Conservation (phyloP, 148 eudicot genomes). For the Cornus controversa region DNA sequence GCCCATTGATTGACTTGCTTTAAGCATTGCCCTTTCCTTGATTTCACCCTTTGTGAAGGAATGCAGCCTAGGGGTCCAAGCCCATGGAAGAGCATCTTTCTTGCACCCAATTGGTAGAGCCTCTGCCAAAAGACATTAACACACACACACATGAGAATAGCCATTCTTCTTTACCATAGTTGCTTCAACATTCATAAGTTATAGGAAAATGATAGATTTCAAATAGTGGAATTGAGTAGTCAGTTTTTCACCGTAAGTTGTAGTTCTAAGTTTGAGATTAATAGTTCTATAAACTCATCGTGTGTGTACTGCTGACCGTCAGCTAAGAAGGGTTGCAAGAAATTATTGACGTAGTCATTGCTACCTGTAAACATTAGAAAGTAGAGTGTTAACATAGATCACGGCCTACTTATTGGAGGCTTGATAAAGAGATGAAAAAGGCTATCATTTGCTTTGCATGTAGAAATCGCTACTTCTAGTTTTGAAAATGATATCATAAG, state of each 20-base stretch:
- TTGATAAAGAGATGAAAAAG: too few species aligned
- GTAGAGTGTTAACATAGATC: background rate
- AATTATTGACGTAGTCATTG: slow-evolving; percentile 93
- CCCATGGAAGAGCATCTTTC: slow-evolving; percentile 77
- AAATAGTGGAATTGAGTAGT: too few species aligned
- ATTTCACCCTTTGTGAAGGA: slow-evolving; percentile 85
- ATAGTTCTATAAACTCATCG: slow-evolving; percentile 60
- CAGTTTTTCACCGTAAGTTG: slow-evolving; percentile 52
- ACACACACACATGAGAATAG: background rate
- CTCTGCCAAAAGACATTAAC: slow-evolving; percentile 31
- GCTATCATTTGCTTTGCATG: too few species aligned
- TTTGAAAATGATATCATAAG: background rate
- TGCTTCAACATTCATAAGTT: too few species aligned
- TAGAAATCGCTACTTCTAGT: background rate
- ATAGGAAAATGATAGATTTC: too few species aligned
- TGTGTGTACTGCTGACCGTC: slow-evolving; percentile 73
- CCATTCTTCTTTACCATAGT: too few species aligned
- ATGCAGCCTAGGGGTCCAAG: slow-evolving; percentile 93
- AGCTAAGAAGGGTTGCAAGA: slow-evolving; percentile 75
- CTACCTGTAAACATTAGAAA: slow-evolving; percentile 48
- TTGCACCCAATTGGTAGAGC: slow-evolving; percentile 68
- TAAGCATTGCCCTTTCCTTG: slow-evolving; percentile 59
- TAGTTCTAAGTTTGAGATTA: slow-evolving; percentile 53
- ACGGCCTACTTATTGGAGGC: too few species aligned
- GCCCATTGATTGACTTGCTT: slow-evolving; percentile 65